phyloP scores from a whole-genome alignment of 1,284 basidiomycete genomes.

The Exobasidium cylindrosporum region DNA sequence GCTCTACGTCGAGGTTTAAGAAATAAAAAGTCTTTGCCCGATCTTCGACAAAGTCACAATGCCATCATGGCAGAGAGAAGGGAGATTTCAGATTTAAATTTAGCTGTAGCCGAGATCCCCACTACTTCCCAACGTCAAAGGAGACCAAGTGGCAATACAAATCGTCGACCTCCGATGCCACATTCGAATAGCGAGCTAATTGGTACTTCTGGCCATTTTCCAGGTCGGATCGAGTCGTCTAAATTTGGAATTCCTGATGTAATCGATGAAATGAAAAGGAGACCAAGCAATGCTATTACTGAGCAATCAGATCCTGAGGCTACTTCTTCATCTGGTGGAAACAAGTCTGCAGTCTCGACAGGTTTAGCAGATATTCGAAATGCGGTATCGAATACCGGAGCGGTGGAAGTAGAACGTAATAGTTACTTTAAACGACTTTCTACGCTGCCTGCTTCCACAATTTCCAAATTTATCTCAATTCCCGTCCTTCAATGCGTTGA shows the following conservation, averaged over 20 bases:
- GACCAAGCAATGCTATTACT: not conserved
- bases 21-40: conserved; percentile 73
- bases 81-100: not conserved
- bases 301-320: not conserved
- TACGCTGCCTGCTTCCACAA: conserved; percentile 68
- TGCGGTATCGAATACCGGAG: conserved; percentile 27
- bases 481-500: conserved; percentile 76
- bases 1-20: not conserved
- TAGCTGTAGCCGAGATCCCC: not conserved
- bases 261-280: not conserved
- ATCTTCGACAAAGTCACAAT: conserved; percentile 66
- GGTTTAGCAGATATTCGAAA: not conserved
- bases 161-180: not conserved
- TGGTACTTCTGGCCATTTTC: not conserved
- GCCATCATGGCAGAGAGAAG: conserved; percentile 51
- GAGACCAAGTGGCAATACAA: not conserved
- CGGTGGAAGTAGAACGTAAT: conserved; percentile 67
- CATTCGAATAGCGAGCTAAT: not conserved
- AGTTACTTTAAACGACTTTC: conserved; percentile 81
- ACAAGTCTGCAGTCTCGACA: not conserved
- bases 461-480: conserved; percentile 70
- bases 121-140: not conserved
- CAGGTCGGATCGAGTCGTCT: not conserved
- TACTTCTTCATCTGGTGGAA: not conserved
- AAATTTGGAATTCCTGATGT: not conserved